Evolutionary conservation across 257 asterid genomes (phyloP).

Genomic region (Solanum medicagineum): DNA sequence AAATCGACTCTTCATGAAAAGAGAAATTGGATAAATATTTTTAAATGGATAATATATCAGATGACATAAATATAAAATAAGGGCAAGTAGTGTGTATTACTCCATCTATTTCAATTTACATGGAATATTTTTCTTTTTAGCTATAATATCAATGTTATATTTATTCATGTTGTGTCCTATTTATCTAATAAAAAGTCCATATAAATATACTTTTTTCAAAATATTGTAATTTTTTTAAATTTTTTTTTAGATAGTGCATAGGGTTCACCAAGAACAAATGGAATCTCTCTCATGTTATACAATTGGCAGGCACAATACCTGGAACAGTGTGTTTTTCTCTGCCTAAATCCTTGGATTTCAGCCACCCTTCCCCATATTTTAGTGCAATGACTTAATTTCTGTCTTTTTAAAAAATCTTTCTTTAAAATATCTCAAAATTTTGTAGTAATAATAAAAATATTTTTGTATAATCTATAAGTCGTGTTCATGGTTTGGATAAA

Average conservation of each 20-base stretch:
- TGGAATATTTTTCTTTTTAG: background rate
- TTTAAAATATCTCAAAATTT: background rate
- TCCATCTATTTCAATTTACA: background rate
- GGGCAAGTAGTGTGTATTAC: background rate
- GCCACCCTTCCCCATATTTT: background rate
- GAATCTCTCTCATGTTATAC: constrained; percentile 8
- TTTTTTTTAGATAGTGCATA: background rate
- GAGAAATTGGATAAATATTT: background rate
- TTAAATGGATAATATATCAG: background rate
- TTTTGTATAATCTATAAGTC: too few relatives aligned
- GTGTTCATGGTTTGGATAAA: too few relatives aligned
- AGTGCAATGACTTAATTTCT: background rate
- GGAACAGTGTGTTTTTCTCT: background rate
- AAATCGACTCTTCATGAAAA: background rate
- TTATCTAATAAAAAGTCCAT: too few relatives aligned
- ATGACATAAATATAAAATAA: background rate
- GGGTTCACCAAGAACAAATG: background rate
- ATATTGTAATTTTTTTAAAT: too few relatives aligned
- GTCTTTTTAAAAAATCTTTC: background rate
- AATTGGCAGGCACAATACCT: constrained; percentile 5
- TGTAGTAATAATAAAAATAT: too few relatives aligned
- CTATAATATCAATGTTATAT: too few relatives aligned
- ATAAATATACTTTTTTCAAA: too few relatives aligned
- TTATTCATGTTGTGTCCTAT: too few relatives aligned
- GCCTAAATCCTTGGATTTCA: background rate